Conservation (phyloP, 768 basidiomycete genomes). For the Leccinum barrowsii region DNA sequence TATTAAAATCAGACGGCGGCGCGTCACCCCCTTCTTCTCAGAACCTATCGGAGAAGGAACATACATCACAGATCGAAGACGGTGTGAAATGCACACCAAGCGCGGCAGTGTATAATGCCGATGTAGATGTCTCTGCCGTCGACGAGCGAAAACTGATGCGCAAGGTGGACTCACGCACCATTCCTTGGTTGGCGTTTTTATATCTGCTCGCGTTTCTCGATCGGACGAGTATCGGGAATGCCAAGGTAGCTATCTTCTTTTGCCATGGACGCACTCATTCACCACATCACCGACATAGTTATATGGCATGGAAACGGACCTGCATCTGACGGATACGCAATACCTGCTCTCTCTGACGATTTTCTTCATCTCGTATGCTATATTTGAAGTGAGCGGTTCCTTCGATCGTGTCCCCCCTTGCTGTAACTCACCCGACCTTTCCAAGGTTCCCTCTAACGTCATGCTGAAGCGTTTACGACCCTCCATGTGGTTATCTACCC, state of each 20-base stretch:
- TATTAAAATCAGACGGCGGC: neutral
- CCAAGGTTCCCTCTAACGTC: constrained; percentile 64
- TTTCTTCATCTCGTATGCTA: constrained; percentile 60
- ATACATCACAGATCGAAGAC: neutral
- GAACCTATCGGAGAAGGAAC: constrained; percentile 7
- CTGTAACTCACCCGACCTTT: neutral
- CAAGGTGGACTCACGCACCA: constrained; percentile 64
- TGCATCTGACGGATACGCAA: constrained; percentile 62
- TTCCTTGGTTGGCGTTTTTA: constrained; percentile 71
- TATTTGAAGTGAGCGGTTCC: constrained; percentile 54
- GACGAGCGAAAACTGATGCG: constrained; percentile 68
- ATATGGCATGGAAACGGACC: constrained; percentile 55
- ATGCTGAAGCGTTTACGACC: constrained; percentile 72
- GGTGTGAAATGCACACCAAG: neutral
- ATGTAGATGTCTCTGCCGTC: constrained; percentile 55
- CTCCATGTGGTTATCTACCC: constrained; percentile 69
- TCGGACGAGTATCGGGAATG: constrained; percentile 52
- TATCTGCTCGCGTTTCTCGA: constrained; percentile 74
- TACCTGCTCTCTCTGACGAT: constrained; percentile 62
- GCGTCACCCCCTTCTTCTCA: neutral
- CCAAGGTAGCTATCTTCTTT: constrained; percentile 10
- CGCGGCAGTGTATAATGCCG: constrained; percentile 32
- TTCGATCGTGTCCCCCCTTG: neutral
- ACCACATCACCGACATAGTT: constrained; percentile 38
- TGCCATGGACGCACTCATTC: neutral